phyloP scores from a whole-genome alignment of 2,329 filamentous ascomycete species.

The Colletotrichum gigasporum region DNA sequence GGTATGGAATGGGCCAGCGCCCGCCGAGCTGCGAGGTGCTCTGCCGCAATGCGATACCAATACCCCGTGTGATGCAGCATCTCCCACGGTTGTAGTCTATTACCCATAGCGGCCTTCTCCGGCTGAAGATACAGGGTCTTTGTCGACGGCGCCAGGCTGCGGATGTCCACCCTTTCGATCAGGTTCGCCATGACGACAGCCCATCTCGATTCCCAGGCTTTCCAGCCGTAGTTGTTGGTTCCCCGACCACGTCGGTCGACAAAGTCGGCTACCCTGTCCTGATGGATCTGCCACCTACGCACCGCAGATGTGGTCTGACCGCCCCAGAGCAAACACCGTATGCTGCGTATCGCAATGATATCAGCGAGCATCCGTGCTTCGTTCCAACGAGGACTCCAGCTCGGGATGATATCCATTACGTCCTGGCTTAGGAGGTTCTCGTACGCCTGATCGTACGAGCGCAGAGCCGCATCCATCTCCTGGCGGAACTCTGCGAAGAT shows the following conservation, averaged over 20 bases:
- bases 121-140: conserved; percentile 60
- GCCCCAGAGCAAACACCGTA: conserved; percentile 85
- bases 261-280: conserved; percentile 77
- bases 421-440: conserved; percentile 84
- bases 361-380: conserved; percentile 92
- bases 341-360: conserved; percentile 78
- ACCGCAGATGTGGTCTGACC: conserved; percentile 82
- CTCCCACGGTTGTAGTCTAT: conserved; percentile 71
- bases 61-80: conserved; percentile 73
- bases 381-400: conserved; percentile 90
- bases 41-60: conserved; percentile 70
- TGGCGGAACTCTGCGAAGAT: conserved; percentile 92
- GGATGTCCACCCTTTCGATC: conserved; percentile 63
- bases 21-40: conserved; percentile 64
- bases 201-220: conserved; percentile 89
- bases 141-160: conserved; percentile 56
- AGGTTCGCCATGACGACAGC: conserved; percentile 69
- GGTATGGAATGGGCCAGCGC: conserved; percentile 65
- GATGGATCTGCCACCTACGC: conserved; percentile 82
- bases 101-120: conserved; percentile 67
- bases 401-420: conserved; percentile 87
- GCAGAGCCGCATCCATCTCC: conserved; percentile 87
- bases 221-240: conserved; percentile 90
- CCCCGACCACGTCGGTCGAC: conserved; percentile 86
- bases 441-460: conserved; percentile 89